Evolutionary conservation across 495 filamentous ascomycete genomes (phyloP).

Genomic region (Annulohypoxylon stygium): DNA sequence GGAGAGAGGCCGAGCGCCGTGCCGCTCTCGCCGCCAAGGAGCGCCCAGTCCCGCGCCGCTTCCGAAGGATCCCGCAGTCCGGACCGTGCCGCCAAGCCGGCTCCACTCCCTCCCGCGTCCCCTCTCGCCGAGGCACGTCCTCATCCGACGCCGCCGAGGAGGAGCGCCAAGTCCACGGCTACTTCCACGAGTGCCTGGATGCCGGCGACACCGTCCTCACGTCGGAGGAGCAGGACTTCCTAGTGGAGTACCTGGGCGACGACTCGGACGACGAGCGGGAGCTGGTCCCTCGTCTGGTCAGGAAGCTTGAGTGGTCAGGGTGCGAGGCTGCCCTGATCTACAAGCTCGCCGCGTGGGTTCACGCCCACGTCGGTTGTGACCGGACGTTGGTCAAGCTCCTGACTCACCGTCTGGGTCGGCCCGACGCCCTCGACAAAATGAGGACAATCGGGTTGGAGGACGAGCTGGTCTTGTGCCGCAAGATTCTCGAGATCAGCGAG

Average conservation of each 20-base stretch:
- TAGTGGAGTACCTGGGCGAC: neutral
- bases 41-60: neutral
- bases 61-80: neutral
- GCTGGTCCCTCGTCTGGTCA: constrained; percentile 20
- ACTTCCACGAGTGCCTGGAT: constrained; percentile 3
- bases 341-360: constrained; percentile 19
- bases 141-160: neutral
- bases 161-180: neutral
- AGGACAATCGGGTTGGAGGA: constrained; percentile 23
- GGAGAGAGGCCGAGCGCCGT: neutral
- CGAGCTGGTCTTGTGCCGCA: constrained; percentile 54
- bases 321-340: constrained; percentile 2
- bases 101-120: neutral
- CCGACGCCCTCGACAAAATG: constrained; percentile 10
- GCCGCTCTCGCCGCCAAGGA: neutral
- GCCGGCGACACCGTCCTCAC: constrained; percentile 6
- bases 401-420: neutral
- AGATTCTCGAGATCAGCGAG: constrained; percentile 46
- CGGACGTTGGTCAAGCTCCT: constrained; percentile 13
- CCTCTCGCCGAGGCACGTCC: neutral
- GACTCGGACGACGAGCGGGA: constrained; percentile 11
- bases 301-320: constrained; percentile 3
- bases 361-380: neutral
- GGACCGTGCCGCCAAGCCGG: neutral
- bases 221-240: constrained; percentile 7